Percentiles rank a stretch among this genome's conserved stretches.
phyloP scores from a whole-genome alignment of 2,329 filamentous ascomycete genomes.

The Diaporthe eres region DNA sequence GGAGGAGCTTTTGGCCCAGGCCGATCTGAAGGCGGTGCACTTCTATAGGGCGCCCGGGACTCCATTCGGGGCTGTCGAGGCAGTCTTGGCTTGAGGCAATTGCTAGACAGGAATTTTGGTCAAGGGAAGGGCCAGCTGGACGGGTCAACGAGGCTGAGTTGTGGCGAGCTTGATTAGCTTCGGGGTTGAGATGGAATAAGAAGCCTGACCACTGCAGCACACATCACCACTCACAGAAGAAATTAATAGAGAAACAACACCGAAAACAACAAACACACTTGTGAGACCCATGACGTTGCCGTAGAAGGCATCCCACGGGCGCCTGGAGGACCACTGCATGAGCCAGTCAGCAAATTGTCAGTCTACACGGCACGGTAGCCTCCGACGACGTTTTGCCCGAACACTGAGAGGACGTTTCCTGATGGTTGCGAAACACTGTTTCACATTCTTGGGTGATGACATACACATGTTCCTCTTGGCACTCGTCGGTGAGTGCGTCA shows the following conservation, averaged over 20 bases:
- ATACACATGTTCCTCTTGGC: neutral
- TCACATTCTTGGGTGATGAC: conserved; percentile 3
- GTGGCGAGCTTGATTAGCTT: neutral
- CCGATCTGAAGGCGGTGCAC: conserved; percentile 14
- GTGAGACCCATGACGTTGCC: neutral
- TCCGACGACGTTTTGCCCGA: neutral
- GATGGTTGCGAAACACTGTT: conserved; percentile 11
- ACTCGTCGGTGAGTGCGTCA: neutral
- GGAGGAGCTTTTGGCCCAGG: conserved; percentile 28
- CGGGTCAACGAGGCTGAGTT: no score
- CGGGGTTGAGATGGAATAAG: neutral
- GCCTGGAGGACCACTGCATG: neutral
- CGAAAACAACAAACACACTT: neutral
- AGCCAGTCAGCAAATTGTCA: neutral
- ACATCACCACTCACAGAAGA: neutral
- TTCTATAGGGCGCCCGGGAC: conserved; percentile 14
- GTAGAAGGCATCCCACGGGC: neutral
- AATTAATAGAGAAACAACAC: no score
- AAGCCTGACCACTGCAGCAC: neutral
- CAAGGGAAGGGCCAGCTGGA: neutral
- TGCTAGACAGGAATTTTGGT: no score
- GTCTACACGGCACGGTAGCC: neutral
- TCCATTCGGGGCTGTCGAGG: conserved; percentile 30
- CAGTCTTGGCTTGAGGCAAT: conserved; percentile 10
- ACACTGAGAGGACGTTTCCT: neutral